These are phyloP conservation scores for Lenzites betulinus DNA, from an alignment of 768 basidiomycete genomes.

Conservation along the genomic window DNA sequence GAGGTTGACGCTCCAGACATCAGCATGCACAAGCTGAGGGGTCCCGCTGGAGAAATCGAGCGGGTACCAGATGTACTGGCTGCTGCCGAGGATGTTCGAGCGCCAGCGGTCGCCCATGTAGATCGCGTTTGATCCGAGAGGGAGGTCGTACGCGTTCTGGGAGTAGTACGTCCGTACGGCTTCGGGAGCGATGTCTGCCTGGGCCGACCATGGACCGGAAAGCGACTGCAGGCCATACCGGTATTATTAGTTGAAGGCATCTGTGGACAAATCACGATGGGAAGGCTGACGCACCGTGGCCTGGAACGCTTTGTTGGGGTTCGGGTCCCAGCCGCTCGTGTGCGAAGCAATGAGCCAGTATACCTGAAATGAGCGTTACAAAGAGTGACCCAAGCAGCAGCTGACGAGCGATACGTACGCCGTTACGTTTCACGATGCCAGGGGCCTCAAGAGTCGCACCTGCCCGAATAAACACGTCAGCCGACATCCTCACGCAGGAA, in stretches of 20 bases:
- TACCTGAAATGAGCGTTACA: conserved; percentile 32
- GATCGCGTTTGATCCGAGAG: conserved; percentile 49
- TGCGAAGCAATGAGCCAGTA: conserved; percentile 64
- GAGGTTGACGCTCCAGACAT: conserved; percentile 58
- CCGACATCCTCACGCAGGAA: not conserved
- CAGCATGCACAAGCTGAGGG: conserved; percentile 56
- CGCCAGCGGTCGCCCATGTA: conserved; percentile 72
- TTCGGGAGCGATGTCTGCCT: conserved; percentile 56
- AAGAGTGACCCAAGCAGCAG: conserved; percentile 1
- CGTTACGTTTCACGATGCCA: conserved; percentile 60
- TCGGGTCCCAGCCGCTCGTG: conserved; percentile 57
- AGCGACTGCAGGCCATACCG: conserved; percentile 41
- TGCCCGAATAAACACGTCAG: conserved; percentile 20
- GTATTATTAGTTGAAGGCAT: not conserved
- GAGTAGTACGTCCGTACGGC: conserved; percentile 59
- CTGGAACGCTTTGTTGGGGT: conserved; percentile 61
- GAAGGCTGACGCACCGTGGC: conserved; percentile 41
- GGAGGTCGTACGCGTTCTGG: conserved; percentile 59
- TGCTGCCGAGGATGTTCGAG: conserved; percentile 52
- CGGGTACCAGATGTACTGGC: conserved; percentile 64
- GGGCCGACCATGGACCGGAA: conserved; percentile 55
- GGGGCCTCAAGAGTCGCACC: conserved; percentile 62
- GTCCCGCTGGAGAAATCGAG: conserved; percentile 54
- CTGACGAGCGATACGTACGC: conserved; percentile 33
- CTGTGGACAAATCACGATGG: not conserved